phyloP scores from a whole-genome alignment of 2,329 filamentous ascomycete species.

The Ophiocordyceps robertsii region DNA sequence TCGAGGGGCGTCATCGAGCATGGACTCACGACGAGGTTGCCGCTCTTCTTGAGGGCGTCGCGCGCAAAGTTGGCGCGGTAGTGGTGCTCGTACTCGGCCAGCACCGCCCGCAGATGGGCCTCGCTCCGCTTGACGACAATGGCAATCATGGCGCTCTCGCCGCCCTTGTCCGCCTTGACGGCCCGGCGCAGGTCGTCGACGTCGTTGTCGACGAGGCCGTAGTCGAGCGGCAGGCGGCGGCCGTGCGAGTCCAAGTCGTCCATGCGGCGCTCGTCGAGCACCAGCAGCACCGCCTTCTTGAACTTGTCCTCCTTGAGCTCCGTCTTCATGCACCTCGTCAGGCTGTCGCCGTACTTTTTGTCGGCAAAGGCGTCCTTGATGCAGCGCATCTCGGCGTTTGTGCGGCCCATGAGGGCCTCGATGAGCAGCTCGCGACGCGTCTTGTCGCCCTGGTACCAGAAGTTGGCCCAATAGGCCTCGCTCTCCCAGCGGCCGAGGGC shows the following conservation, averaged over 20 bases:
- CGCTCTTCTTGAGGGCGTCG: slow-evolving; percentile 76
- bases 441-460: slow-evolving; percentile 86
- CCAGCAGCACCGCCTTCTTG: slow-evolving; percentile 72
- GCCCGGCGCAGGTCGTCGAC: slow-evolving; percentile 55
- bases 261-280: slow-evolving; percentile 71
- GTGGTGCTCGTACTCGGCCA: slow-evolving; percentile 60
- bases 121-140: slow-evolving; percentile 76
- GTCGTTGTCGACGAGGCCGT: slow-evolving; percentile 52
- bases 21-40: slow-evolving; percentile 74
- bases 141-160: slow-evolving; percentile 76
- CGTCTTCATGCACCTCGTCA: slow-evolving; percentile 76
- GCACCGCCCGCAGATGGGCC: slow-evolving; percentile 64
- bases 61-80: slow-evolving; percentile 74
- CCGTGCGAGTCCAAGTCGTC: slow-evolving; percentile 63
- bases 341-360: slow-evolving; percentile 75
- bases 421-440: slow-evolving; percentile 81
- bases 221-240: slow-evolving; percentile 41
- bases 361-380: slow-evolving; percentile 87
- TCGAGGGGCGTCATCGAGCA: no score
- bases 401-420: slow-evolving; percentile 80
- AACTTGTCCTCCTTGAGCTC: slow-evolving; percentile 96
- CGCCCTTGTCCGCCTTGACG: slow-evolving; percentile 62
- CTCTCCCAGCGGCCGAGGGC: slow-evolving; percentile 83
- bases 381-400: slow-evolving; percentile 70
- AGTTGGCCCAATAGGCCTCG: slow-evolving; percentile 96